Conservation (phyloP, 2,329 filamentous ascomycete genomes). For the Leptosphaerulina australis region DNA sequence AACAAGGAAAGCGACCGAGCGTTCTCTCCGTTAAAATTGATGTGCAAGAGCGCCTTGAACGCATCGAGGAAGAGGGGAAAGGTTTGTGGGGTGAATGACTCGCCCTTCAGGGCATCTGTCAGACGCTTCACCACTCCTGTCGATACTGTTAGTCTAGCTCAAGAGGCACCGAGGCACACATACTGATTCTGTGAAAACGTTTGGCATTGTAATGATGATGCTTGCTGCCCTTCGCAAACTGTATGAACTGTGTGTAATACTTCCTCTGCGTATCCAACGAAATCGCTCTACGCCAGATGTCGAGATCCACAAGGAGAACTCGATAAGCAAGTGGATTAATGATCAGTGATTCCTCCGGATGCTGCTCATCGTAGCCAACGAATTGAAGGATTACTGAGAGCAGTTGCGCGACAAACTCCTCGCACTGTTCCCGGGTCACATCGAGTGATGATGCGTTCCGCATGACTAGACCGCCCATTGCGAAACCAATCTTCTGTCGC, state of each 20-base stretch:
- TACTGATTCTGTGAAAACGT: slow-evolving; percentile 87
- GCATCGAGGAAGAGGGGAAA: slow-evolving; percentile 78
- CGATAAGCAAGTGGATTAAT: slow-evolving; percentile 95
- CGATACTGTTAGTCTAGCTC: slow-evolving; percentile 26
- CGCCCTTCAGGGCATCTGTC: slow-evolving; percentile 87
- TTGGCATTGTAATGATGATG: slow-evolving; percentile 91
- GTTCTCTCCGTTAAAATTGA: slow-evolving; percentile 81
- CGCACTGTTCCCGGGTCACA: slow-evolving; percentile 51
- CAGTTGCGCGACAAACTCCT: slow-evolving; percentile 63
- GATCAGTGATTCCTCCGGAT: slow-evolving; percentile 86
- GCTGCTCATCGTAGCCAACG: slow-evolving; percentile 82
- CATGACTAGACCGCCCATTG: slow-evolving; percentile 53
- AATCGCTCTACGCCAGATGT: slow-evolving; percentile 82
- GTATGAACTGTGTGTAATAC: slow-evolving; percentile 91
- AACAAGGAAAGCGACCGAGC: slow-evolving; percentile 88
- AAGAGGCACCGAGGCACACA: slow-evolving; percentile 44
- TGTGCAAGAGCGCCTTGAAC: slow-evolving; percentile 78
- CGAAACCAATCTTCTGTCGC: slow-evolving; percentile 75
- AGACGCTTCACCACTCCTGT: slow-evolving; percentile 87
- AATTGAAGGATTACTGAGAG: slow-evolving; percentile 81
- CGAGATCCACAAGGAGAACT: slow-evolving; percentile 87
- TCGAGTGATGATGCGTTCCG: slow-evolving; percentile 52
- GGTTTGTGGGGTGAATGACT: slow-evolving; percentile 73
- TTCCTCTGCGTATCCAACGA: slow-evolving; percentile 78
- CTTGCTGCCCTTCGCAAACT: slow-evolving; percentile 88